Base-by-base conservation (phyloP, 225 moss, liverwort and hornwort species). In the Physcomitrium patens region DNA sequence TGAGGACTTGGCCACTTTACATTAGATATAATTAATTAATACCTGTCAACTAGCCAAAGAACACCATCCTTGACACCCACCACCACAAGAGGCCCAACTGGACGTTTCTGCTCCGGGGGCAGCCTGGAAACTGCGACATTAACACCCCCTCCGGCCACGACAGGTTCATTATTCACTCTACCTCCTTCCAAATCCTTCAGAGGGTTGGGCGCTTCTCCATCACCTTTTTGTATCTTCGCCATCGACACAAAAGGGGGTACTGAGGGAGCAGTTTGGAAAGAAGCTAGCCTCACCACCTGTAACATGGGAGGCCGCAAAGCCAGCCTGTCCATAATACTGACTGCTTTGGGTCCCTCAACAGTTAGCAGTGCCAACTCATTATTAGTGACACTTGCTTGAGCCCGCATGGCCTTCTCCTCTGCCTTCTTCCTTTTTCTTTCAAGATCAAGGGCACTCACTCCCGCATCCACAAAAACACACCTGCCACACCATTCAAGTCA, bases 21-120 rank as follows among this genome's bases (percentile, higher is more conserved):
- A 63, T 50, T 31, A 58, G 60, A 74, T 17, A 28, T n/a, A 44
- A 9, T 14, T 66, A 67, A 67, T 22, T 6, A 71, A 65, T 90
- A 99, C 97, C 93, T 95, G 91, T 99, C 97, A 65, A 99, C 93
- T 51, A 99, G 83, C 97, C 97, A 99, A 79, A 99, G 88, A 53
- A 99, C 97, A 72, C 97, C 97, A 81, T 99, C 97, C 79, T 83
- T 90, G 64, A 99, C 97, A 65, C 97, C 97, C 60, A 91, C 91
- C 42, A 99, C 93, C 65, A 90, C 87, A 67, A 99, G 82, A 55
- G 97, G 95, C 76, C 97, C 97, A 69, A 95, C 87, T 59, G 97
- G 97, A 67, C 97, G 91, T 77, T 93, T 99, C 68, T 99, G 97
- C 78, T 99, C 95, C 27, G 91, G 87, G 23, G 97, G 95, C 46